phyloP scores from a whole-genome alignment of 2,329 filamentous ascomycete genomes.

The Helminthosporium solani region DNA sequence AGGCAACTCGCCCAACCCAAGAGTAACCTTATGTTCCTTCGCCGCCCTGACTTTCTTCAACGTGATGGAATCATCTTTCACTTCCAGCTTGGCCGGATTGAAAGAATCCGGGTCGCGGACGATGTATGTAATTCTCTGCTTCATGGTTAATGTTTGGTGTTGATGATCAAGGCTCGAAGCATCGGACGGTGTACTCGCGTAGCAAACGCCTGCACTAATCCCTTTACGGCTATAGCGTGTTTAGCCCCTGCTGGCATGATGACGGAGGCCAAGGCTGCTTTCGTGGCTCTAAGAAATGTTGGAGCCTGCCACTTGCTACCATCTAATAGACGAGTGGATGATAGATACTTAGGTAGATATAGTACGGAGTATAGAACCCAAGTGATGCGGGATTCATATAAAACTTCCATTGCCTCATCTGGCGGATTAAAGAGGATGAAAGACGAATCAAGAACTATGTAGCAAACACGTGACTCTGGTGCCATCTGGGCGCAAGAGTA shows the following conservation, averaged over 20 bases:
- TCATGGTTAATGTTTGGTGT: constrained; percentile 49
- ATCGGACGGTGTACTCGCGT: constrained; percentile 1
- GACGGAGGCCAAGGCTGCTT: constrained; percentile 21
- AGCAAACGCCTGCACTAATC: too few species aligned
- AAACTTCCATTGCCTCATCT: too few species aligned
- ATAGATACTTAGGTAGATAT: too few species aligned
- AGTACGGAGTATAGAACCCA: too few species aligned
- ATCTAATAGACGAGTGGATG: too few species aligned
- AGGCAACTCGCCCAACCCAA: constrained; percentile 73
- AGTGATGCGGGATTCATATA: too few species aligned
- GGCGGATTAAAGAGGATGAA: too few species aligned
- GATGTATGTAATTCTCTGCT: constrained; percentile 74
- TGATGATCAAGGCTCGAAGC: background rate
- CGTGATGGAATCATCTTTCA: constrained; percentile 56
- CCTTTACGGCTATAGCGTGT: too few species aligned
- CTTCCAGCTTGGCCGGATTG: constrained; percentile 62
- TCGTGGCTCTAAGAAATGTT: constrained; percentile 7
- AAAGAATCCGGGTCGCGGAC: constrained; percentile 66
- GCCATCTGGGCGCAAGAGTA: too few species aligned
- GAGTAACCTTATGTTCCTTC: constrained; percentile 77
- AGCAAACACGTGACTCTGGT: too few species aligned
- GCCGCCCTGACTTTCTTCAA: constrained; percentile 65
- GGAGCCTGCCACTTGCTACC: too few species aligned
- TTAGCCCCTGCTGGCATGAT: constrained; percentile 9
- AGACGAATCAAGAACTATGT: too few species aligned